Conservation (phyloP, 1,284 basidiomycete species). For the Earliella scabrosa region DNA sequence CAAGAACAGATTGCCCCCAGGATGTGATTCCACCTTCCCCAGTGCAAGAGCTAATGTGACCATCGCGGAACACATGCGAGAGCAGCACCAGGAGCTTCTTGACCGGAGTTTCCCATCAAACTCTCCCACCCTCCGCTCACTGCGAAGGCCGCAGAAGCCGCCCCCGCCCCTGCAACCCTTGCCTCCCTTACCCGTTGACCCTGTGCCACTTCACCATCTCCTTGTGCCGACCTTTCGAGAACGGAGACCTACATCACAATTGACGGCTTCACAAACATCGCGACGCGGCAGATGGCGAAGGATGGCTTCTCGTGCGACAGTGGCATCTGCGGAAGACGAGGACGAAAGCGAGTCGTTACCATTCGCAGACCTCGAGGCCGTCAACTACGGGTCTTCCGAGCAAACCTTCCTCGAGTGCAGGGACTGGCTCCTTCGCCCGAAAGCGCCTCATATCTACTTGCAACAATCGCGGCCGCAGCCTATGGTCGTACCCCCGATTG, state of each 20-base stretch:
- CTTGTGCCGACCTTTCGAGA: slow-evolving; percentile 7
- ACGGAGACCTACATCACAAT: neutral
- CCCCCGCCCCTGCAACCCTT: neutral
- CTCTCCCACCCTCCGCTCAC: neutral
- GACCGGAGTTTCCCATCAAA: neutral
- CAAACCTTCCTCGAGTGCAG: neutral
- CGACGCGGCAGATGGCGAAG: slow-evolving; percentile 18
- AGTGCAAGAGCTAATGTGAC: slow-evolving; percentile 4
- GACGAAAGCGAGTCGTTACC: slow-evolving; percentile 14
- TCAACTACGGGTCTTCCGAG: neutral
- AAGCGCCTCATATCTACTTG: slow-evolving; percentile 15
- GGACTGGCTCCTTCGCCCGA: slow-evolving; percentile 13
- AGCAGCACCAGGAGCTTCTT: slow-evolving; percentile 7
- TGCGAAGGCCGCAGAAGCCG: slow-evolving; percentile 1
- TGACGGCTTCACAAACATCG: slow-evolving; percentile 9
- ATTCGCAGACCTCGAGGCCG: slow-evolving; percentile 14
- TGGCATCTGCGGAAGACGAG: neutral
- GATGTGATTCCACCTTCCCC: slow-evolving; percentile 19
- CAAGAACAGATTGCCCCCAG: slow-evolving; percentile 1
- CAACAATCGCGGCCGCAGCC: slow-evolving; percentile 28
- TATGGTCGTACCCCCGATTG: slow-evolving; percentile 13
- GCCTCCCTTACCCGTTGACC: neutral
- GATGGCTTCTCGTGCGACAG: slow-evolving; percentile 9
- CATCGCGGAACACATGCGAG: slow-evolving; percentile 19
- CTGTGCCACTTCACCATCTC: slow-evolving; percentile 6